phyloP scores from a whole-genome alignment of 2,329 filamentous ascomycete genomes.

The Cryphonectria japonica region DNA sequence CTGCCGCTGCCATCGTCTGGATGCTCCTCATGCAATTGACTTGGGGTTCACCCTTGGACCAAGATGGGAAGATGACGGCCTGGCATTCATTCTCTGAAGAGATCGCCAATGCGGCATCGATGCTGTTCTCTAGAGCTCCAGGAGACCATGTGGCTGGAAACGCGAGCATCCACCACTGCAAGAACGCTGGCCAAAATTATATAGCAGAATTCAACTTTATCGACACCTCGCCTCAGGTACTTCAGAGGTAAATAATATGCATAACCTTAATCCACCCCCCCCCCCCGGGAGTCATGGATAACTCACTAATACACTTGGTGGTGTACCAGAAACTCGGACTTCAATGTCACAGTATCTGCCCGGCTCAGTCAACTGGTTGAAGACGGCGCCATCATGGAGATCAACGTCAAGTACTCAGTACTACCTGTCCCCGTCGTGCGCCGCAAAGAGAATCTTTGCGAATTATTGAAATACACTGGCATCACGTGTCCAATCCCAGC shows the following conservation, averaged over 20 bases:
- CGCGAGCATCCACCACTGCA: neutral
- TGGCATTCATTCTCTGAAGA: neutral
- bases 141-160: neutral
- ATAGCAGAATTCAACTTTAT: conserved; percentile 4
- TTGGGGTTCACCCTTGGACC: neutral
- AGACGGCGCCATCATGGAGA: neutral
- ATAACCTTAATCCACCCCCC: no score
- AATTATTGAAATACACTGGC: neutral
- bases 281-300: no score
- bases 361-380: neutral
- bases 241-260: neutral
- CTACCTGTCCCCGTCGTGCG: neutral
- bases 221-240: conserved; percentile 11
- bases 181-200: neutral
- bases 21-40: neutral
- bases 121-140: neutral
- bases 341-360: neutral
- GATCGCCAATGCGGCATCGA: neutral
- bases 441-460: conserved; percentile 8
- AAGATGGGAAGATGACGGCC: neutral
- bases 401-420: neutral
- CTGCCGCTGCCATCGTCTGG: neutral
- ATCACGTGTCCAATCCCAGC: neutral
- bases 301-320: neutral
- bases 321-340: conserved; percentile 11